Evolutionary conservation across 805 yeast species (phyloP), one percentile per base, ranked within the genome.

Genomic region (Wickerhamomyces kurtzmanii): DNA sequence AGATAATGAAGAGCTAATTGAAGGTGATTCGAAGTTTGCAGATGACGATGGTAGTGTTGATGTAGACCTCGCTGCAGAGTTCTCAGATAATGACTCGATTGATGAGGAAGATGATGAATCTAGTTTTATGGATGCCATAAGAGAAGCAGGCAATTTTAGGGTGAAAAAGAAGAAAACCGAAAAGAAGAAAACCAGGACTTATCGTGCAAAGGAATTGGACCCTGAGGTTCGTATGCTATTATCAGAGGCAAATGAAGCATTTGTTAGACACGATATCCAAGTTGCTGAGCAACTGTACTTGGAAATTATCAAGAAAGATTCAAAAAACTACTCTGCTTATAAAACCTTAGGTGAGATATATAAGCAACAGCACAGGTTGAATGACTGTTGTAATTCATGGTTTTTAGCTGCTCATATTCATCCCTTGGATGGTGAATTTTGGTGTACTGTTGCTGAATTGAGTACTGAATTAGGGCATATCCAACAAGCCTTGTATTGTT

Each of bases 291-390:
- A 67, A 28, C 47, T 66, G 27, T 87, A 68, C 51, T 57, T 62
- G 39, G 83, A 72, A 35, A 93, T 85, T 9, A 75, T 89, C 34
- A 74, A 76, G 40, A 62, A 75, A 30, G 95, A 86, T 45, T 77
- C 83, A 10, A 70, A 71, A 38, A 80, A 82, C 47, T 78, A 72
- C 49, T 73, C 81, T 24, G 96, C 96, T 0, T 87, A 87, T 59
- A 78, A 81, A 43, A 81, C 93, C 1, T 55, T 86, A 24, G 96
- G 96, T 26, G 94, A 83, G 44, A 81, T 89, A 26, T 78, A 81
- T 38, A 65, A 72, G 31, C 58, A 68, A 29, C 77, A 74, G 34
- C 87, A 85, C 1, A 62, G 74, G 25, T 53, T 68, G 27, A 72
- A 76, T 38, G 79, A 81, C 45, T 71, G 94, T 49, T 75, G 94